Evolutionary conservation across 768 basidiomycete species (phyloP), one percentile per base, ranked within the genome.

Genomic region (Pleurotus salmoneostramineus): DNA sequence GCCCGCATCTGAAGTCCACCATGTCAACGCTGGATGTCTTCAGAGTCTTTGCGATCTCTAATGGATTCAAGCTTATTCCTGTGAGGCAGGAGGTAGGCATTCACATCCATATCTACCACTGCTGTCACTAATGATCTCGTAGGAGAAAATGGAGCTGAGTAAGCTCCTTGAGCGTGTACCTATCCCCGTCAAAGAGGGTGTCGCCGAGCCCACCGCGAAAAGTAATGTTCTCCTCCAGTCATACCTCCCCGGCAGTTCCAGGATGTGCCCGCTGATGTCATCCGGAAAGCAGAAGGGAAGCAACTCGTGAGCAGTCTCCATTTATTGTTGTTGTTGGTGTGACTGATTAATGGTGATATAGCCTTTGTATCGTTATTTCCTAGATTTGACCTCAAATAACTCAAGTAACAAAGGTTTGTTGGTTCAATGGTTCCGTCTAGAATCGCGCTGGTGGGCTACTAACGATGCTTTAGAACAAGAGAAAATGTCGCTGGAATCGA

Each of bases 331-430:
- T 27, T 27, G 21, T 27, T 27, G 21, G 21, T 27, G 21, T 27
- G 21, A 27, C 34, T 31, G 10, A 44, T 50, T 35, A 59, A 32
- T 51, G 54, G 6, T 17, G 21, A 27, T 31, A 27, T 64, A 89
- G 88, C 94, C 95, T 0, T 97, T 94, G 94, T 91, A 97, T 67
- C 88, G 95, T 27, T 98, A 98, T 75, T 98, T 96, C 62, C 21
- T 27, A 27, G 21, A 27, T 27, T 27, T 27, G 21, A 27, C 21
- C 21, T 27, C 21, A 27, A 27, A 27, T 27, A 27, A 27, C 21
- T 27, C 21, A 27, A 27, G 21, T 27, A 27, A 27, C 21, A 27
- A 27, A 27, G 21, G 21, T 27, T 27, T 27, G 21, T 27, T 27
- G 21, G 21, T 27, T 27, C 21, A 27, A 27, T 27, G 21, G 21